Base-by-base conservation (phyloP, 257 asterid genomes). In the Knoxia roxburghii region DNA sequence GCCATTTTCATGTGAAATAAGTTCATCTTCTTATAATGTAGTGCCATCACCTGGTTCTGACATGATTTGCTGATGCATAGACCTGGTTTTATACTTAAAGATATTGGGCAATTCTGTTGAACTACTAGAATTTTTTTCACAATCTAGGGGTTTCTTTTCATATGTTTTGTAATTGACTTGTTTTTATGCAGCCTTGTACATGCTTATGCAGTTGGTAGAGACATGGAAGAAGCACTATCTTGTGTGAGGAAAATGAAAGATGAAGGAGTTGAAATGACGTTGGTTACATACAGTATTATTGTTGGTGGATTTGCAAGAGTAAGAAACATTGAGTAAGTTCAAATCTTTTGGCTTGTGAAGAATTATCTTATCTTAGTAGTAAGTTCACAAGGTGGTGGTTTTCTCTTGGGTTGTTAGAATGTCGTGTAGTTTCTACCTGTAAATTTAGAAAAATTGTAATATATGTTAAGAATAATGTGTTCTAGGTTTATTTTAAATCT, bases 171-270 rank as follows among this genome's bases (percentile, higher is more conserved):
- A 46, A 72, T 30, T 71, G 40, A 49, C 43, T 20, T 71, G 70
- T 54, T 52, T 71, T 67, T 71, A 55, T 86, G 89, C 95, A 93
- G 97, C 86, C 95, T 93, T 60, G 75, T 93, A 71, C 99, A 90
- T 73, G 99, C 99, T 51, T 93, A 93, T 78, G 83, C 97, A 50
- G 95, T 88, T 18, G 99, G 95, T 65, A 88, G 91, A 80, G 99
- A 93, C 81, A 93, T 93, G 99, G 97, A 90, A 75, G 99, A 93
- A 80, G 97, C 99, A 75, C 68, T 93, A 64, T 82, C 89, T 69
- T 93, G 99, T 71, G 95, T 79, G 68, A 86, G 92, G 76, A 87
- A 84, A 82, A 93, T 93, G 97, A 83, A 78, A 72, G 89, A 79
- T 46, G 99, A 88, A 73, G 99, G 89, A 65, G 82, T 93, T 53